These are phyloP conservation scores for Nothophytophthora sp. DNA, from an alignment of 352 stramenopile genomes.

Conservation along the genomic window DNA sequence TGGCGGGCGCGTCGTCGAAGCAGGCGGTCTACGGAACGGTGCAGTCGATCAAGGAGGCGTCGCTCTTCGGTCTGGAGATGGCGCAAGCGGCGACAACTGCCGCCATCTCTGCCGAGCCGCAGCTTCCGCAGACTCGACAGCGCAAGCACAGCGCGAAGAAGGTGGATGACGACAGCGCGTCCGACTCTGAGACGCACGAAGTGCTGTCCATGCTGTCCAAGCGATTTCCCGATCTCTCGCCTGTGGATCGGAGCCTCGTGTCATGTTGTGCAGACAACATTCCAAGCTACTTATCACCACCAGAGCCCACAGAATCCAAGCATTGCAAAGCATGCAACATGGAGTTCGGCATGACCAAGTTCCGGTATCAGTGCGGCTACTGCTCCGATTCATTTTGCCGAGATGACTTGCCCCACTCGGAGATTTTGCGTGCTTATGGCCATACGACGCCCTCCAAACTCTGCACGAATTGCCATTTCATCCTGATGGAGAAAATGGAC, in stretches of 20 bases:
- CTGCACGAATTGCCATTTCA: conserved; percentile 69
- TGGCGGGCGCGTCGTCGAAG: conserved; percentile 65
- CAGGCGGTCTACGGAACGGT: conserved; percentile 67
- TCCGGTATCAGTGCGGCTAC: conserved; percentile 84
- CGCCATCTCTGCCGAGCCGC: conserved; percentile 53
- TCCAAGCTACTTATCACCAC: conserved; percentile 48
- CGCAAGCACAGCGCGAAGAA: conserved; percentile 5
- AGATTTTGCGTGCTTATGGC: conserved; percentile 68
- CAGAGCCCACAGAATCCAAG: conserved; percentile 63
- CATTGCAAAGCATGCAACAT: conserved; percentile 68
- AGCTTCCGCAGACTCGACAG: conserved; percentile 21
- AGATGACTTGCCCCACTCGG: conserved; percentile 60
- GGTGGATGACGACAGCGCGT: conserved; percentile 24
- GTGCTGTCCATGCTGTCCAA: conserved; percentile 76
- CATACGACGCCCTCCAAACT: conserved; percentile 60
- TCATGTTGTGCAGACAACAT: conserved; percentile 63
- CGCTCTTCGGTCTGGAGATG: conserved; percentile 73
- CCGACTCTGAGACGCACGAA: conserved; percentile 7
- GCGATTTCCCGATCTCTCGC: conserved; percentile 72
- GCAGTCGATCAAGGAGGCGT: conserved; percentile 76
- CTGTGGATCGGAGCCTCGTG: conserved; percentile 71
- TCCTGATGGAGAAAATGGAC: conserved; percentile 78
- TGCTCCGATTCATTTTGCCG: conserved; percentile 81
- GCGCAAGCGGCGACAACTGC: conserved; percentile 65
- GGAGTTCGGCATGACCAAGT: conserved; percentile 84